Evolutionary conservation across 768 basidiomycete genomes (phyloP).

Genomic region (Pseudohyphozyma bogoriensis): DNA sequence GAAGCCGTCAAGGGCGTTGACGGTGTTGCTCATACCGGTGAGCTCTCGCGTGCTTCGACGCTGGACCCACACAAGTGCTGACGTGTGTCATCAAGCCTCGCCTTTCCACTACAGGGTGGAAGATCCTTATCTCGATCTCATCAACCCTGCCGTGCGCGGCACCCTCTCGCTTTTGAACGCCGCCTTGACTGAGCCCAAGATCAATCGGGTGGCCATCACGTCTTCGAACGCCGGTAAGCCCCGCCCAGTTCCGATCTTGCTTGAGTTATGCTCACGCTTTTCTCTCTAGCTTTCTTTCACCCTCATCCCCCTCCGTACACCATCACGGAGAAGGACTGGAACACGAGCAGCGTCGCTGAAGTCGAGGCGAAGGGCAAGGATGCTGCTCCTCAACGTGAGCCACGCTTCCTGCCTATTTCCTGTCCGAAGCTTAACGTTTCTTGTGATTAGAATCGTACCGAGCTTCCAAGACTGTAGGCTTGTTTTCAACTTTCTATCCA

Average conservation of each 20-base stretch:
- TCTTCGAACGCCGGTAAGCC: conserved; percentile 46
- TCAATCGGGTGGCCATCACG: conserved; percentile 62
- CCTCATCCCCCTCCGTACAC: conserved; percentile 32
- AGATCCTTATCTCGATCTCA: conserved; percentile 41
- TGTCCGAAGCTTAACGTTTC: neutral
- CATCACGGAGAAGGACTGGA: conserved; percentile 49
- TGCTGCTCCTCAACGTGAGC: conserved; percentile 32
- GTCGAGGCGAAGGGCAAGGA: conserved; percentile 47
- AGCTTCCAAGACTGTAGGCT: conserved; percentile 47
- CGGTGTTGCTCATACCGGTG: conserved; percentile 52
- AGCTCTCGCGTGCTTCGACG: neutral
- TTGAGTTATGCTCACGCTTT: conserved; percentile 22
- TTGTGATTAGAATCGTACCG: conserved; percentile 44
- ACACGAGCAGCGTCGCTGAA: conserved; percentile 44
- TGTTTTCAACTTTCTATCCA: too few relatives aligned
- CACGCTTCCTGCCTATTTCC: neutral
- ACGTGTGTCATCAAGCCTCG: conserved; percentile 42
- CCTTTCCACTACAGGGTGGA: conserved; percentile 46
- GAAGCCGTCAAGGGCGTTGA: conserved; percentile 67
- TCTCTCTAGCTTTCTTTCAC: conserved; percentile 37
- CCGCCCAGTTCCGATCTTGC: too few relatives aligned
- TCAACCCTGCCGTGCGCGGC: conserved; percentile 61
- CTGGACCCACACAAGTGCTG: neutral
- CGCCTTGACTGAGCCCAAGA: conserved; percentile 34
- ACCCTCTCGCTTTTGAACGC: conserved; percentile 56